Percentiles rank a stretch among this genome's conserved stretches.
Conservation (phyloP, 2,329 filamentous ascomycete species). For the Fusarium agapanthi region DNA sequence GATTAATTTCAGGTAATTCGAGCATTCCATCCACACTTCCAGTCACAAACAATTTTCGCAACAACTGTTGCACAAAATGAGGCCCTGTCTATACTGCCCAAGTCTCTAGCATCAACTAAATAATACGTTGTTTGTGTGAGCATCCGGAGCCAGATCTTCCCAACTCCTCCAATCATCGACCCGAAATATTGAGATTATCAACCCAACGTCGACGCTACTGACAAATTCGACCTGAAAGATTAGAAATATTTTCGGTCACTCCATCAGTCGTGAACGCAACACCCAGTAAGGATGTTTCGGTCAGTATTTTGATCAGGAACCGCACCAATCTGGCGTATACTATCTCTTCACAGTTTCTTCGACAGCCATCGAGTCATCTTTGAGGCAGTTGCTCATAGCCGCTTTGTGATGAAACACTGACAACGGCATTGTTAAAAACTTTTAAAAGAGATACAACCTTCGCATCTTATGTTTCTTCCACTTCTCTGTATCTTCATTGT, state of each 20-base stretch:
- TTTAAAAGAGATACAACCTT: background rate
- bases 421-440: background rate
- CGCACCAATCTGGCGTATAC: background rate
- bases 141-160: background rate
- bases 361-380: background rate
- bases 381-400: background rate
- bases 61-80: background rate
- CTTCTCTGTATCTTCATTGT: too few species aligned
- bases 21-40: background rate
- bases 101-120: background rate
- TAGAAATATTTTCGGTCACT: background rate
- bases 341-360: background rate
- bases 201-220: background rate
- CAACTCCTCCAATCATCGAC: background rate
- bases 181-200: background rate
- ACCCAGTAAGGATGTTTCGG: background rate
- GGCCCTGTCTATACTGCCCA: background rate
- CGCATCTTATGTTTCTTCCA: background rate
- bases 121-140: background rate
- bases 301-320: background rate
- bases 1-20: background rate
- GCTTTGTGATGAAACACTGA: background rate
- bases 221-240: background rate
- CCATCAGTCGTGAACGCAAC: too few species aligned
- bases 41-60: background rate